Evolutionary conservation across 148 eudicot genomes (phyloP).

Genomic region (Talinum fruticosum): DNA sequence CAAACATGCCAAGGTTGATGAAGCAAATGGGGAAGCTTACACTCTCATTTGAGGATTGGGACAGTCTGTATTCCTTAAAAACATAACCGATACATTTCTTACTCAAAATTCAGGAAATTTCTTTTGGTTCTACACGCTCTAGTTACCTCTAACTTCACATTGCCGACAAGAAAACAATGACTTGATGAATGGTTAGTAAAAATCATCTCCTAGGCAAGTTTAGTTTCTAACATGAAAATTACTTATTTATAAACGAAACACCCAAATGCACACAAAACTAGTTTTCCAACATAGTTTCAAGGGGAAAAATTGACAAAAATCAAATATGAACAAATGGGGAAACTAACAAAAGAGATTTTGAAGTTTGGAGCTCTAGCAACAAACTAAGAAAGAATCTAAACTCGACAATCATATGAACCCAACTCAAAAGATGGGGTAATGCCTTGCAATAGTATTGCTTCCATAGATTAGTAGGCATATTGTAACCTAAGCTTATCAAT

Average conservation of each 20-base stretch:
- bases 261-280: slow-evolving; percentile 1
- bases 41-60: too few species aligned
- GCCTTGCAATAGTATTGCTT: not conserved
- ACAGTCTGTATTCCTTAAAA: too few species aligned
- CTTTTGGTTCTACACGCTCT: too few species aligned
- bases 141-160: too few species aligned
- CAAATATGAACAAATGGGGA: not conserved
- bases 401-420: not conserved
- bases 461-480: not conserved
- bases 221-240: not conserved
- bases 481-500: not conserved
- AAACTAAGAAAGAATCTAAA: not conserved
- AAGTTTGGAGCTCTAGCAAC: too few species aligned
- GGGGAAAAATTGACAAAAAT: not conserved
- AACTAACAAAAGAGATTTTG: not conserved
- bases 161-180: too few species aligned
- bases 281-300: not conserved
- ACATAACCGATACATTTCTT: too few species aligned
- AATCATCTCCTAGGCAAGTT: not conserved
- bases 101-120: too few species aligned
- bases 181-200: too few species aligned
- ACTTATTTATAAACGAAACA: not conserved
- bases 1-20: too few species aligned
- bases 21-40: too few species aligned
- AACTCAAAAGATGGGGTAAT: not conserved